Percentiles rank a stretch among this genome's conserved stretches.
Conservation (phyloP, 2,329 filamentous ascomycete species). For the Ceratocystiopsis brevicomis region DNA sequence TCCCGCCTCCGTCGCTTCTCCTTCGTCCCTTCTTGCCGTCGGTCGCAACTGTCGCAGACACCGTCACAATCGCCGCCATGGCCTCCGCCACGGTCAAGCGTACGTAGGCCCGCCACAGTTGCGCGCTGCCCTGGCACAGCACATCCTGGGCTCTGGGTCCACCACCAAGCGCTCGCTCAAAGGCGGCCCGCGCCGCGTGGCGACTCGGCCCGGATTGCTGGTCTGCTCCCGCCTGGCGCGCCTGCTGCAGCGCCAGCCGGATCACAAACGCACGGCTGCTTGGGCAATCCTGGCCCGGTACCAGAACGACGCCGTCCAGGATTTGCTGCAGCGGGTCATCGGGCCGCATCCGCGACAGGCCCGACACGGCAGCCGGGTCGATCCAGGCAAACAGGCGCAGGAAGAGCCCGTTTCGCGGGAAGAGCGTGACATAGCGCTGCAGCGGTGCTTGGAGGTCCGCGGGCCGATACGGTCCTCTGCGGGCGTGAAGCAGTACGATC, state of each 20-base stretch:
- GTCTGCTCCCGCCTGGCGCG: conserved; percentile 22
- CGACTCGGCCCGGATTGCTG: conserved; percentile 14
- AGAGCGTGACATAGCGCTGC: conserved; percentile 37
- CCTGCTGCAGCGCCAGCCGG: conserved; percentile 32
- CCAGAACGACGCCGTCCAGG: conserved; percentile 33
- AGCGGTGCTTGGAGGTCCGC: conserved; percentile 44
- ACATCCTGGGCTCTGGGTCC: conserved; percentile 1
- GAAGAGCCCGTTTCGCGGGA: conserved; percentile 62
- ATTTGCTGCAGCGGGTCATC: conserved; percentile 59
- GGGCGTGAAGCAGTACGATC: conserved; percentile 48
- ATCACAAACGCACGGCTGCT: conserved; percentile 30
- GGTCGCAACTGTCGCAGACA: conserved; percentile 10
- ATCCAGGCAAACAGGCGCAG: conserved; percentile 55
- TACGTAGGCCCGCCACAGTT: conserved; percentile 32
- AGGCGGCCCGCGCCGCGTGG: conserved; percentile 26
- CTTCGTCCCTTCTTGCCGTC: not conserved
- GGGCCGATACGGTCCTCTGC: conserved; percentile 47
- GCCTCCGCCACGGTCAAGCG: conserved; percentile 17
- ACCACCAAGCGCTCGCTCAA: conserved; percentile 29
- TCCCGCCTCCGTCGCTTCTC: no score
- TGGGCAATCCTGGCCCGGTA: conserved; percentile 20
- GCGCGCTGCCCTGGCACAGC: conserved; percentile 16
- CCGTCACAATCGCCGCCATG: conserved; percentile 12
- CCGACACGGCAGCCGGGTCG: conserved; percentile 26
- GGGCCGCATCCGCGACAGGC: conserved; percentile 31